Evolutionary conservation across 2,329 filamentous ascomycete species (phyloP).

Genomic region (Xylariaceae sp.): DNA sequence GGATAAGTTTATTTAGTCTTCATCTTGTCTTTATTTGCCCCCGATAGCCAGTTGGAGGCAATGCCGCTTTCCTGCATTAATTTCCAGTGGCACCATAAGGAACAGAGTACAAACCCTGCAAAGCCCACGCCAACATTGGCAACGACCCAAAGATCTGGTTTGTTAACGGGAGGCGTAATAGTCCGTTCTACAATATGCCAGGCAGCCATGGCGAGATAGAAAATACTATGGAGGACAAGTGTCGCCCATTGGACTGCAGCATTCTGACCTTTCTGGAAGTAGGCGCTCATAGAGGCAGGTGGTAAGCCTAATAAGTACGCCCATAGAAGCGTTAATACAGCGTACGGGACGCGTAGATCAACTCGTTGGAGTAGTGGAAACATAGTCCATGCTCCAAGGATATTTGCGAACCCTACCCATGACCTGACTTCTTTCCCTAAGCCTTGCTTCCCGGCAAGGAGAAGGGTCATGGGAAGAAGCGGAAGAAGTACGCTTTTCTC

Average conservation of each 20-base stretch:
- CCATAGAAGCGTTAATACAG: conserved; percentile 85
- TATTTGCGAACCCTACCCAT: conserved; percentile 96
- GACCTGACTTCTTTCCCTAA: conserved; percentile 76
- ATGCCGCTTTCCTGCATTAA: conserved; percentile 65
- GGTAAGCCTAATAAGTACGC: conserved; percentile 88
- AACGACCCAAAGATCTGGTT: conserved; percentile 95
- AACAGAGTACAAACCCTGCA: conserved; percentile 83
- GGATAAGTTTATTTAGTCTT: conserved; percentile 34
- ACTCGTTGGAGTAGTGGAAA: conserved; percentile 89
- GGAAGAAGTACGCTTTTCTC: conserved; percentile 96
- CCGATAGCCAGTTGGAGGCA: conserved; percentile 40
- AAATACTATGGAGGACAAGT: conserved; percentile 71
- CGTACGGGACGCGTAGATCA: conserved; percentile 82
- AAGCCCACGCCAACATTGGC: conserved; percentile 87
- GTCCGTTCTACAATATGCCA: conserved; percentile 83
- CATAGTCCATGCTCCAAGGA: conserved; percentile 90
- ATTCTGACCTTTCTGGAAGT: conserved; percentile 59
- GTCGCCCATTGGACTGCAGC: conserved; percentile 64
- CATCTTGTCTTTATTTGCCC: conserved; percentile 28
- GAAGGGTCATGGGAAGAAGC: conserved; percentile 88
- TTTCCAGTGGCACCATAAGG: conserved; percentile 86
- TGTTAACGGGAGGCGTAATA: conserved; percentile 70
- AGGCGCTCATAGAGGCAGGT: conserved; percentile 73
- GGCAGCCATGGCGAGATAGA: conserved; percentile 76
- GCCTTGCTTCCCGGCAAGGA: conserved; percentile 79